Base-by-base conservation (phyloP, 2,329 filamentous ascomycete genomes). In the Fusarium goolgardi region DNA sequence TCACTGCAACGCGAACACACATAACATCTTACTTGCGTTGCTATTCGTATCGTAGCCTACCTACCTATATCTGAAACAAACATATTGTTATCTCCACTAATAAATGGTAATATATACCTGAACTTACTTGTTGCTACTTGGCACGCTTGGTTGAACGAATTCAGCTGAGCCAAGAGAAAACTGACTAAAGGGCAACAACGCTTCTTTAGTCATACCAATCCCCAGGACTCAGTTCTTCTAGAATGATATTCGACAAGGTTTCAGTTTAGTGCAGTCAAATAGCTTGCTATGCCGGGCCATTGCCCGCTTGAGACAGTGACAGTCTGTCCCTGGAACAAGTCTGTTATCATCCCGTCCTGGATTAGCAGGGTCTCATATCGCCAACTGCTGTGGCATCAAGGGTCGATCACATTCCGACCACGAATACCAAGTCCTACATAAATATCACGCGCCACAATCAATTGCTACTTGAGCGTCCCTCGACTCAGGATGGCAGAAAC, bases 341-440 rank as follows among this genome's bases (percentile, higher is more conserved):
- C 41, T 43, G 32, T 59, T 35, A 47, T 65, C 25, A 15, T 23
- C 59, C 40, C 23, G 46, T 59, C 35, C 29, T 39, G n/a, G 46
- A 31, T 37, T 52, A 43, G 34, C 23, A 65, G n/a, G 23, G 53
- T 64, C 53, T 65, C 60, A 59, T 49, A 39, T 49, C 13, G 35
- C 60, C 61, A 41, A 53, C 46, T 59, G 46, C 35, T 59, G 60
- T 64, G 37, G 29, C 32, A 64, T 59, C 25, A 52, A 53, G 47
- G 59, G 60, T 49, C 40, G 47, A 53, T 70, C 58, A 70, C 66
- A 70, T 69, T 69, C 66, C 66, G 35, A 44, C 23, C 20, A 29
- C 35, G n/a, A 63, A 49, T 34, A 34, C 53, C 41, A 63, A 40
- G 52, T 57, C 44, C 45, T 40, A 57, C 57, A 37, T 23, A 37